Evolutionary conservation across 2,329 filamentous ascomycete genomes (phyloP).

Genomic region (Alternaria triticimaculans): DNA sequence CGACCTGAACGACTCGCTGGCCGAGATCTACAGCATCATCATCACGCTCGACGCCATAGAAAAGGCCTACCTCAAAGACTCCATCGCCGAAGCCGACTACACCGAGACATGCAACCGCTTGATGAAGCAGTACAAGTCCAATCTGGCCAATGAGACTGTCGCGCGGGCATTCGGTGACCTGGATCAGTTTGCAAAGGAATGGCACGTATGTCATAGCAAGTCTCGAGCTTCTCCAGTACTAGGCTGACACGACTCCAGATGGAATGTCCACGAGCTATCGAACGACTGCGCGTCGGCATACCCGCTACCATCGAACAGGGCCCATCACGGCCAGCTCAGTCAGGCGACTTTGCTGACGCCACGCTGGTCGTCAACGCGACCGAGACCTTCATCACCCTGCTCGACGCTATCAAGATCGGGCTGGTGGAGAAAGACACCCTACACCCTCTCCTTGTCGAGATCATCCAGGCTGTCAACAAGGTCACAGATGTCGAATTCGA

Average conservation of each 20-base stretch:
- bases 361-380: slow-evolving; percentile 85
- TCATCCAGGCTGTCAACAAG: slow-evolving; percentile 96
- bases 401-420: slow-evolving; percentile 91
- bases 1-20: slow-evolving; percentile 92
- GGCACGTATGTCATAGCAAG: slow-evolving; percentile 72
- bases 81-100: slow-evolving; percentile 88
- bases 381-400: slow-evolving; percentile 97
- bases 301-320: slow-evolving; percentile 77
- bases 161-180: slow-evolving; percentile 84
- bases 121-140: slow-evolving; percentile 95
- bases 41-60: slow-evolving; percentile 94
- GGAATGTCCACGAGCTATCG: slow-evolving; percentile 91
- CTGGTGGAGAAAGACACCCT: slow-evolving; percentile 93
- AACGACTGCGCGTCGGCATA: slow-evolving; percentile 89
- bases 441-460: slow-evolving; percentile 92
- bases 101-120: slow-evolving; percentile 94
- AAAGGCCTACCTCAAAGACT: slow-evolving; percentile 96
- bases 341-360: slow-evolving; percentile 57
- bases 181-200: slow-evolving; percentile 88
- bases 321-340: slow-evolving; percentile 52
- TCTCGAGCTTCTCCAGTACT: neutral
- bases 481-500: slow-evolving; percentile 96
- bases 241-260: slow-evolving; percentile 63
- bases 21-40: slow-evolving; percentile 97
- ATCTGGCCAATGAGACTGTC: slow-evolving; percentile 89